These are phyloP conservation scores for Russula lepida DNA, from an alignment of 768 basidiomycete species.

Conservation along the genomic window DNA sequence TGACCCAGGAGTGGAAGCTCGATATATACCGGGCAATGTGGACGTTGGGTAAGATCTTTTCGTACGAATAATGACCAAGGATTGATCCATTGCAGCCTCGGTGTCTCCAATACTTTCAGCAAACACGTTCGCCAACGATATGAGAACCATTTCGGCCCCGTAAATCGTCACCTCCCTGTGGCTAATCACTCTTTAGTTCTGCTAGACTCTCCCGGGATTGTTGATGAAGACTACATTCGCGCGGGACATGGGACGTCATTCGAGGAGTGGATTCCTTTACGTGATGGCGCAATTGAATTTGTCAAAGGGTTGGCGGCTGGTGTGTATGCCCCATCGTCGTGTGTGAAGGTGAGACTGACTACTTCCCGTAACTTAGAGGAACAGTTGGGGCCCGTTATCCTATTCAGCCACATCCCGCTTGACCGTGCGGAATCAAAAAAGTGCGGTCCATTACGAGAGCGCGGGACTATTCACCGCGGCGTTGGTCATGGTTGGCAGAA, in stretches of 20 bases:
- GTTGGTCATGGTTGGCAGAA: slow-evolving; percentile 80
- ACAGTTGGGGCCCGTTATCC: slow-evolving; percentile 41
- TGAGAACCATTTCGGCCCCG: slow-evolving; percentile 52
- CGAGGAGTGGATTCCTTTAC: slow-evolving; percentile 46
- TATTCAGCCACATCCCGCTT: slow-evolving; percentile 84
- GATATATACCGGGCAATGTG: slow-evolving; percentile 84
- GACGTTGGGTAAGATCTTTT: slow-evolving; percentile 57
- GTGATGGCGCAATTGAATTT: slow-evolving; percentile 52
- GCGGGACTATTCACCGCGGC: slow-evolving; percentile 60
- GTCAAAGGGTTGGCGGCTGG: slow-evolving; percentile 39
- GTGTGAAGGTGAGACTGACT: not conserved
- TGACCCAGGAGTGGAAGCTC: slow-evolving; percentile 38
- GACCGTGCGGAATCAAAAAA: slow-evolving; percentile 61
- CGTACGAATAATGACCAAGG: too few relatives aligned
- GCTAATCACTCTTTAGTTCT: slow-evolving; percentile 66
- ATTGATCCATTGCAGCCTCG: slow-evolving; percentile 5
- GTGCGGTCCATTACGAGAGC: slow-evolving; percentile 74
- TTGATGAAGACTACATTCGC: slow-evolving; percentile 73
- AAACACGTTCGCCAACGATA: slow-evolving; percentile 49
- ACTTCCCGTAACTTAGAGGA: slow-evolving; percentile 8
- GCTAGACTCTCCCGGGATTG: slow-evolving; percentile 68
- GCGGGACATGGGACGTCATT: slow-evolving; percentile 42
- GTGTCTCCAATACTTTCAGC: slow-evolving; percentile 13
- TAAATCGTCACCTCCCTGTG: slow-evolving; percentile 53
- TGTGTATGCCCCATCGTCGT: not conserved